These are phyloP conservation scores for Coemansia erecta DNA, from an alignment of 192 early-diverging fungal genomes.

Conservation along the genomic window DNA sequence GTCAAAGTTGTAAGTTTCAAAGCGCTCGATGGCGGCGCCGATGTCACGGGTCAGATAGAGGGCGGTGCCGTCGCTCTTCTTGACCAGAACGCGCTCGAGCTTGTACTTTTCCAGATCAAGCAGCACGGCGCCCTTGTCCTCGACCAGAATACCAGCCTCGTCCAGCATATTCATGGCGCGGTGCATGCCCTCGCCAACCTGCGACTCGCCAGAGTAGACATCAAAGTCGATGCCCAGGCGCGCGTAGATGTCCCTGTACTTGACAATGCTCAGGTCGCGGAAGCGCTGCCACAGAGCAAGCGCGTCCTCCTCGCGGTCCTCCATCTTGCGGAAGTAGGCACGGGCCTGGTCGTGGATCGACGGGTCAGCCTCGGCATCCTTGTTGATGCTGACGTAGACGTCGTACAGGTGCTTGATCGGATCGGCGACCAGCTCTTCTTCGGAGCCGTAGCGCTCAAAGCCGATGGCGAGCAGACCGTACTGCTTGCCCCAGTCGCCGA, in stretches of 20 bases:
- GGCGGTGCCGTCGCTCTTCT: constrained; percentile 88
- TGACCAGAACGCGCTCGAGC: constrained; percentile 78
- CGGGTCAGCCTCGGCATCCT: constrained; percentile 63
- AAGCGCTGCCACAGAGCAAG: constrained; percentile 85
- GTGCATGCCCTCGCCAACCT: constrained; percentile 74
- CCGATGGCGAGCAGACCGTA: constrained; percentile 94
- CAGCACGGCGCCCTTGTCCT: constrained; percentile 81
- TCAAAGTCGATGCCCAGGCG: constrained; percentile 93
- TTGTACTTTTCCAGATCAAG: constrained; percentile 82
- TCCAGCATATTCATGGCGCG: constrained; percentile 69
- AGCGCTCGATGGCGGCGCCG: constrained; percentile 90
- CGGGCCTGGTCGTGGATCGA: constrained; percentile 81
- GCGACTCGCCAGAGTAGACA: constrained; percentile 93
- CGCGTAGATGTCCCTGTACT: constrained; percentile 88
- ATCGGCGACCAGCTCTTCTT: constrained; percentile 72
- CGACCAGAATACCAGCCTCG: constrained; percentile 63
- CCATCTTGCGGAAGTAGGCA: constrained; percentile 91
- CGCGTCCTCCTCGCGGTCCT: constrained; percentile 82
- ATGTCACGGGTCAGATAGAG: constrained; percentile 96
- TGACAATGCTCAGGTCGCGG: constrained; percentile 84
- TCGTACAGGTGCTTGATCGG: constrained; percentile 92
- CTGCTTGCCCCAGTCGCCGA: constrained; percentile 99
- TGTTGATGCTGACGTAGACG: constrained; percentile 88
- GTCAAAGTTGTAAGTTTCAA: constrained; percentile 85
- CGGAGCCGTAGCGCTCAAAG: constrained; percentile 75